Base-by-base conservation (phyloP, 805 yeast species). In the Kluyveromyces nonfermentans region DNA sequence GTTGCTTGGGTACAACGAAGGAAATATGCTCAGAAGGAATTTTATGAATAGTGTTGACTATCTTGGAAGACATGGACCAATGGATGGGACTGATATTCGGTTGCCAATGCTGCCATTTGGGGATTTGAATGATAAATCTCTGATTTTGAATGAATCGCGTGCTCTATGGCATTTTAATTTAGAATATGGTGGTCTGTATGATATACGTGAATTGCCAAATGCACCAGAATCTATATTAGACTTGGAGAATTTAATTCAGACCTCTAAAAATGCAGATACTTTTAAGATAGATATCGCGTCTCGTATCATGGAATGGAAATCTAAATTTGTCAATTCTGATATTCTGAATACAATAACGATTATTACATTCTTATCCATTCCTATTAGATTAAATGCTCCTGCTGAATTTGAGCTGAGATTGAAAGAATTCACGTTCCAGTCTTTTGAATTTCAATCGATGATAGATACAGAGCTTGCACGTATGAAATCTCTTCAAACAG, bases 51-150 rank as follows among this genome's bases (percentile, higher is more conserved):
- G 68, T 48, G 65, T 66, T 10, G 72, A 73, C 45, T 69, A 68
- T 48, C 31, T 55, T 6, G 59, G 60, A 5, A 50, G 63, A 30
- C 47, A 53, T 22, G 57, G 54, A 33, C 41, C 52, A 7, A 47
- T 46, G 17, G 54, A 47, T 25, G 51, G 53, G 19, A 49, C 50
- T 8, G 45, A 43, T 8, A 47, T 47, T 9, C 40, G 45, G 28
- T 34, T 87, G 2, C 97, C 97, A 2, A 75, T 90, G 45, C 64
- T 90, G 35, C 89, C 96, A 1, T 56, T 77, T 1, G 52, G 68
- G 0, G 67, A 68, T 7, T 56, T 84, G 7, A 52, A 53, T 1
- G 48, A 65, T 3, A 48, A 58, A 12, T 56, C 67, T 18, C 72
- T 78, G 48, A 63, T 85, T 1, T 43, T 83, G 35, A 79, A 82